Evolutionary conservation across 2,329 filamentous ascomycete species (phyloP).

Genomic region (Coniella vitis): DNA sequence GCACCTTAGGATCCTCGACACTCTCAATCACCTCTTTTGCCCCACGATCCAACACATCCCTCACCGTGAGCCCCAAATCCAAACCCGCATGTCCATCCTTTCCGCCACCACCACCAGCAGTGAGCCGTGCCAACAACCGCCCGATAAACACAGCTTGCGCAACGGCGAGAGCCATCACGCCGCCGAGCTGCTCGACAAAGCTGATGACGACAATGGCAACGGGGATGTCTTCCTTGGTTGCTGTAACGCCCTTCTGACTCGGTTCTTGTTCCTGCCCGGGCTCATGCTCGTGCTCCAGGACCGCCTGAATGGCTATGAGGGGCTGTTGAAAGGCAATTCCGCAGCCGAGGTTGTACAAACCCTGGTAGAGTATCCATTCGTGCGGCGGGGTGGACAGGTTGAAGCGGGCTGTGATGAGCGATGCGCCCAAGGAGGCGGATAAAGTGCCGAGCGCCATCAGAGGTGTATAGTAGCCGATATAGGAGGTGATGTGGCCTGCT

Average conservation of each 20-base stretch:
- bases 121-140: not conserved
- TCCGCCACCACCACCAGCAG: too few species aligned
- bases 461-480: conserved; percentile 34
- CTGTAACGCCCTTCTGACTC: too few species aligned
- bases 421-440: conserved; percentile 20
- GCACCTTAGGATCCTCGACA: not conserved
- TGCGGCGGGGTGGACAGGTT: conserved; percentile 34
- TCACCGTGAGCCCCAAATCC: not conserved
- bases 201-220: not conserved
- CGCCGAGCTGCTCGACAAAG: not conserved
- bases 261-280: too few species aligned
- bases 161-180: not conserved
- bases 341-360: conserved; percentile 27
- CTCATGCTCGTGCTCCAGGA: not conserved
- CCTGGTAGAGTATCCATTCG: conserved; percentile 50
- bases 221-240: not conserved
- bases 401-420: conserved; percentile 45
- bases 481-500: conserved; percentile 33
- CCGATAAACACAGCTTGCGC: not conserved
- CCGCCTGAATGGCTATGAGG: not conserved
- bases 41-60: not conserved
- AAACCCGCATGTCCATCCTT: not conserved
- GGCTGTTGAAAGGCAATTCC: conserved; percentile 3
- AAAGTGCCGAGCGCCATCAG: conserved; percentile 35
- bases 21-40: not conserved